phyloP scores from a whole-genome alignment of 2,329 filamentous ascomycete species.

The Penicillium digitatum region DNA sequence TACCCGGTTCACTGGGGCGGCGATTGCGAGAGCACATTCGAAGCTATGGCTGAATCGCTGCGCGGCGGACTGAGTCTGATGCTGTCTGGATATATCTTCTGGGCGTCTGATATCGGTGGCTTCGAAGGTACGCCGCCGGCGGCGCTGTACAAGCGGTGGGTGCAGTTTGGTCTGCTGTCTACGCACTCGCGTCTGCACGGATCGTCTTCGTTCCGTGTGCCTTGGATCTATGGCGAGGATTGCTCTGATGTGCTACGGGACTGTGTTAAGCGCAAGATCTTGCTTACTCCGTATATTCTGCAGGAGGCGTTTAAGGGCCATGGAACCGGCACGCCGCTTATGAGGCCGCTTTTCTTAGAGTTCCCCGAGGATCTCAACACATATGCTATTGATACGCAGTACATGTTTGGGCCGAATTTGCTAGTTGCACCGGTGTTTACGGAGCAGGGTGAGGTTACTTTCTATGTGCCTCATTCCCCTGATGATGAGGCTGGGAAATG shows the following conservation, averaged over 20 bases:
- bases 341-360: slow-evolving; percentile 65
- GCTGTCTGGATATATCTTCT: slow-evolving; percentile 63
- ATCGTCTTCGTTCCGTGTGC: slow-evolving; percentile 67
- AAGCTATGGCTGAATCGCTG: slow-evolving; percentile 68
- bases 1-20: slow-evolving; percentile 71
- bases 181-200: slow-evolving; percentile 68
- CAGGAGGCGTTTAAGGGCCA: slow-evolving; percentile 51
- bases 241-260: slow-evolving; percentile 56
- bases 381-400: slow-evolving; percentile 66
- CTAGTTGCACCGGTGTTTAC: slow-evolving; percentile 63
- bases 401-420: slow-evolving; percentile 65
- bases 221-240: slow-evolving; percentile 66
- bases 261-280: slow-evolving; percentile 52
- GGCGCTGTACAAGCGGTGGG: slow-evolving; percentile 73
- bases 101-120: slow-evolving; percentile 67
- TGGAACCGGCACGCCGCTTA: slow-evolving; percentile 56
- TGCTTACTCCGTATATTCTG: slow-evolving; percentile 57
- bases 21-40: slow-evolving; percentile 69
- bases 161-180: slow-evolving; percentile 69
- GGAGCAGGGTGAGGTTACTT: slow-evolving; percentile 60
- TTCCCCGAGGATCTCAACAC: slow-evolving; percentile 67
- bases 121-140: slow-evolving; percentile 66
- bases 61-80: slow-evolving; percentile 63
- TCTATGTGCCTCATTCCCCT: slow-evolving; percentile 55
- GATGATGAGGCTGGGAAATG: slow-evolving; percentile 50